These are phyloP conservation scores for Rosa lucieae DNA, from an alignment of 306 rosid genomes.

Conservation along the genomic window DNA sequence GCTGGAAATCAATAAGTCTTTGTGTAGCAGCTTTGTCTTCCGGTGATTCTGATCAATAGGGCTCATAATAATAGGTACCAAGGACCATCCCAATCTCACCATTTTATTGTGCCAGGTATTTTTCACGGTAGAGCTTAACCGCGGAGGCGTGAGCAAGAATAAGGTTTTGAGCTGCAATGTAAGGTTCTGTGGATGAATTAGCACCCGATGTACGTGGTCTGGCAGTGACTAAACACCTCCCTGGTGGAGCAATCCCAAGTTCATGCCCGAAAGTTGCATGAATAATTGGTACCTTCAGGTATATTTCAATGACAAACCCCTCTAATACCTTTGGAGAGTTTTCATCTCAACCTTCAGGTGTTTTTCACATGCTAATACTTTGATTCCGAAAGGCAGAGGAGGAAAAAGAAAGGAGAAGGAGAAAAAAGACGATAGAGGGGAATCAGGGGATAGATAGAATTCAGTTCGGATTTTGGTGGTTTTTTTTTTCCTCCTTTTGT, in stretches of 20 bases:
- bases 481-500: too few species aligned
- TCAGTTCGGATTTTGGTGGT: too few species aligned
- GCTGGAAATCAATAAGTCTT: background rate
- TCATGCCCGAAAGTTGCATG: slow-evolving; percentile 22
- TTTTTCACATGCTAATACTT: too few species aligned
- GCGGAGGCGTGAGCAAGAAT: slow-evolving; percentile 38
- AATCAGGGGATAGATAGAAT: too few species aligned
- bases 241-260: slow-evolving; percentile 46
- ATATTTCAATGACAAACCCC: too few species aligned
- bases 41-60: background rate
- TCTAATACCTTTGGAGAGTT: too few species aligned
- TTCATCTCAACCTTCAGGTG: too few species aligned
- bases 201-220: slow-evolving; percentile 14
- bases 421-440: too few species aligned
- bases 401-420: too few species aligned
- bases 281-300: slow-evolving; percentile 1
- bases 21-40: slow-evolving; percentile 10
- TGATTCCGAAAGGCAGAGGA: too few species aligned
- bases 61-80: background rate
- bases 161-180: slow-evolving; percentile 29
- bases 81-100: background rate
- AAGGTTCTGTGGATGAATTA: slow-evolving; percentile 33
- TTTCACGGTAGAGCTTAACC: slow-evolving; percentile 26
- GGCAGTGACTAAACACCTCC: slow-evolving; percentile 34
- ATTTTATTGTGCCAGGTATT: slow-evolving; percentile 12